A percentile compares a stretch with the other conserved stretches of the same genome.
Conservation (phyloP, 805 yeast species). For the Sporopachydermia lactativora region DNA sequence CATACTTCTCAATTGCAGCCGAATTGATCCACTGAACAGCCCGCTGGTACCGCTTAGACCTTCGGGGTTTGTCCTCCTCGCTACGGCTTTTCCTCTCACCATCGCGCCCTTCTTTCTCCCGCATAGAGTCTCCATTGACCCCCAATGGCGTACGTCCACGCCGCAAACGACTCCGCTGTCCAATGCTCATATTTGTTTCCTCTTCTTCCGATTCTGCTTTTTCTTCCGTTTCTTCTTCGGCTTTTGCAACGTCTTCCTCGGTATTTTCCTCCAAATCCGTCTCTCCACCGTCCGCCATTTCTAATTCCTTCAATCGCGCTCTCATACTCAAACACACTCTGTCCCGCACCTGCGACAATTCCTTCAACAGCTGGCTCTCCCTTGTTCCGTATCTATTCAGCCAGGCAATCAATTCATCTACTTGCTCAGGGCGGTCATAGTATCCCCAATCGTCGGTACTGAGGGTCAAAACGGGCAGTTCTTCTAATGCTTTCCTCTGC, state of each 20-base stretch:
- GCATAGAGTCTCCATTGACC: too few relatives aligned
- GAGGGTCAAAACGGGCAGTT: conserved; percentile 40
- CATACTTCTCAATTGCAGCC: background rate
- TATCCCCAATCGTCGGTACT: conserved; percentile 50
- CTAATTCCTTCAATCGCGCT: conserved; percentile 43
- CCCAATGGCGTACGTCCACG: too few relatives aligned
- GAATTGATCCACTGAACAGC: background rate
- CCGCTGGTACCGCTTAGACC: background rate
- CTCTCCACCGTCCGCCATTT: conserved; percentile 29
- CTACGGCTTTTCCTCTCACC: background rate
- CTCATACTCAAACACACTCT: conserved; percentile 39
- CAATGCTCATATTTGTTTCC: background rate
- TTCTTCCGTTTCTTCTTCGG: conserved; percentile 11
- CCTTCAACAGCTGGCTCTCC: conserved; percentile 54
- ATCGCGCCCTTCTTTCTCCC: too few relatives aligned
- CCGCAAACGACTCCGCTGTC: background rate
- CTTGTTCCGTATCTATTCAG: conserved; percentile 62
- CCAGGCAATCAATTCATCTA: conserved; percentile 46
- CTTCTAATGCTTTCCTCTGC: conserved; percentile 57
- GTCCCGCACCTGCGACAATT: conserved; percentile 37
- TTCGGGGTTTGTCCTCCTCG: background rate
- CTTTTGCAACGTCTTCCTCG: conserved; percentile 10
- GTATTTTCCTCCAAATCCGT: conserved; percentile 5
- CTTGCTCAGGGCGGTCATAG: conserved; percentile 45
- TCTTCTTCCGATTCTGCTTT: conserved; percentile 6